Conservation (phyloP, 768 basidiomycete species). For the Dacryopinax primogenitus region DNA sequence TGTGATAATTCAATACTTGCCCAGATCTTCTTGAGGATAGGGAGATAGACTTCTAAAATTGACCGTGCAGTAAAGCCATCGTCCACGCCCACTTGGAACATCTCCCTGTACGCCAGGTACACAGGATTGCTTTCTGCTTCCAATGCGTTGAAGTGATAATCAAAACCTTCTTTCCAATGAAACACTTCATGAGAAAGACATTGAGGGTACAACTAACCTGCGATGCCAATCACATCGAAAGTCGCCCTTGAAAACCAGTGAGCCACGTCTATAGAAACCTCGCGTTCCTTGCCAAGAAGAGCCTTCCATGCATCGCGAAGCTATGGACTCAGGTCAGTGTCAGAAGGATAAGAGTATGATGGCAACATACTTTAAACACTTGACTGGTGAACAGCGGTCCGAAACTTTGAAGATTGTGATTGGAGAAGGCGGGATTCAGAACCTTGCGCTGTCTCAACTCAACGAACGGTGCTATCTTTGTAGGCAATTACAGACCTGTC, state of each 20-base stretch:
- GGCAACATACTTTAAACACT: constrained; percentile 38
- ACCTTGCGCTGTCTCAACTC: constrained; percentile 37
- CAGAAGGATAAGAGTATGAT: not conserved
- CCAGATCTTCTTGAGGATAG: constrained; percentile 35
- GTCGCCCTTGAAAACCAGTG: not conserved
- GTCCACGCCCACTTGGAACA: constrained; percentile 37
- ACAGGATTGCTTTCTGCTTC: constrained; percentile 35
- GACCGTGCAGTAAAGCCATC: constrained; percentile 32
- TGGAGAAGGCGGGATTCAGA: constrained; percentile 63
- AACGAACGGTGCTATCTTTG: too few species aligned
- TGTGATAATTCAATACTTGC: constrained; percentile 26
- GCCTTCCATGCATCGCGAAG: constrained; percentile 8
- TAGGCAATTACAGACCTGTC: not conserved
- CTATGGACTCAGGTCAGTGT: not conserved
- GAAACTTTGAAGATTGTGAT: constrained; percentile 60
- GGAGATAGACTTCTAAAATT: constrained; percentile 37
- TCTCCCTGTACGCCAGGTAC: constrained; percentile 38
- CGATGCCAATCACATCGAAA: not conserved
- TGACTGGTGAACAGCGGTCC: constrained; percentile 61
- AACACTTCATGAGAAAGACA: not conserved
- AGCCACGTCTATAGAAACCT: not conserved
- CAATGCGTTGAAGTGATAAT: constrained; percentile 40
- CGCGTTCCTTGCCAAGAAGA: constrained; percentile 8
- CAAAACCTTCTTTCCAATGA: constrained; percentile 33
- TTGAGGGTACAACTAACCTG: not conserved